Conservation (phyloP, 805 yeast genomes). For the Lipomyces lipofer region DNA sequence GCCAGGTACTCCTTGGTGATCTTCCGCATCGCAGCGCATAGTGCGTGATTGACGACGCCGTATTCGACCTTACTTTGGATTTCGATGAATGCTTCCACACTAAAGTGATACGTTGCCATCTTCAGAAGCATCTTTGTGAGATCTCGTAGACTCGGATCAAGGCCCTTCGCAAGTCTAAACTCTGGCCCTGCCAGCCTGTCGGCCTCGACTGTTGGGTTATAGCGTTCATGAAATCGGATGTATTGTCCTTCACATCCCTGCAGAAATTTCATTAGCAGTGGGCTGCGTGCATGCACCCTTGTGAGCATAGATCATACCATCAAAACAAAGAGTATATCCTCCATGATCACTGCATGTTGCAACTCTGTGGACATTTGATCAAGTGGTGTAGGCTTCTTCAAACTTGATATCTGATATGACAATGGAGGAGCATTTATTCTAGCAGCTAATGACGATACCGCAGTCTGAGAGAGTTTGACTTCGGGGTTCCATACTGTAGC, state of each 20-base stretch:
- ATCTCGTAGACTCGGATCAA: slow-evolving; percentile 74
- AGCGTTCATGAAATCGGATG: slow-evolving; percentile 65
- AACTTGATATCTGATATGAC: slow-evolving; percentile 13
- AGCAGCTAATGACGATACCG: slow-evolving; percentile 21
- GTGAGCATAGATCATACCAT: slow-evolving; percentile 38
- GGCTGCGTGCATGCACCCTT: no score
- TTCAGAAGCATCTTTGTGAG: slow-evolving; percentile 61
- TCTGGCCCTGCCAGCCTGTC: slow-evolving; percentile 68
- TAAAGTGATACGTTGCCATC: slow-evolving; percentile 63
- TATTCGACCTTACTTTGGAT: slow-evolving; percentile 53
- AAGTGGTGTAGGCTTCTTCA: slow-evolving; percentile 13
- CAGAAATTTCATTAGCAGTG: background rate
- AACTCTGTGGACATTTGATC: slow-evolving; percentile 44
- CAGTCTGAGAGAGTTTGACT: slow-evolving; percentile 12
- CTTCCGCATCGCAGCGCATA: slow-evolving; percentile 60
- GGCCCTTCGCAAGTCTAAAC: slow-evolving; percentile 64
- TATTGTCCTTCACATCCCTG: slow-evolving; percentile 74
- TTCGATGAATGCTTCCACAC: slow-evolving; percentile 61
- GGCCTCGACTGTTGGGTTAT: slow-evolving; percentile 48
- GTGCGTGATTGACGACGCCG: slow-evolving; percentile 74
- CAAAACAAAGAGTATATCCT: slow-evolving; percentile 68
- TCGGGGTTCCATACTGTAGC: slow-evolving; percentile 15
- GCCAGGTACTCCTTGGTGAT: slow-evolving; percentile 43
- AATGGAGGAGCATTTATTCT: slow-evolving; percentile 16
- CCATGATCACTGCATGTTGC: slow-evolving; percentile 72